Percentiles rank a stretch among this genome's conserved stretches.
These are phyloP conservation scores for Hypoxylon rickii DNA, from an alignment of 495 filamentous ascomycete genomes.

Conservation along the genomic window DNA sequence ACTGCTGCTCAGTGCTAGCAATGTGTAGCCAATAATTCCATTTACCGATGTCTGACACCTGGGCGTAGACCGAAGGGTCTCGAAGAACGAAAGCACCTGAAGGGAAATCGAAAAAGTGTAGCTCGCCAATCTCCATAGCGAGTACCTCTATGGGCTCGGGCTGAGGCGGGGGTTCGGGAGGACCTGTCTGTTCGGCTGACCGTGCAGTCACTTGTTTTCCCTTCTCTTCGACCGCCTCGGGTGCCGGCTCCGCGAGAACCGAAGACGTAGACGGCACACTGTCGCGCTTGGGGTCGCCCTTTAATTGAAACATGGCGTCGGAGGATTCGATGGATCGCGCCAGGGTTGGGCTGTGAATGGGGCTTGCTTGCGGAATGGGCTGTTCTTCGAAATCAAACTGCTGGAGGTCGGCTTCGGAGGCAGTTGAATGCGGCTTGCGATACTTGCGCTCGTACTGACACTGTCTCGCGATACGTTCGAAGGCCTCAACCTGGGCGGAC, in stretches of 20 bases:
- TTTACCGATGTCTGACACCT: constrained; percentile 81
- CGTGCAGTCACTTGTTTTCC: constrained; percentile 5
- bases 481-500: constrained; percentile 72
- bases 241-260: constrained; percentile 13
- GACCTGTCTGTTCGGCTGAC: constrained; percentile 44
- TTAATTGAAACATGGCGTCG: constrained; percentile 50
- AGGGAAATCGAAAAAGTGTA: constrained; percentile 91
- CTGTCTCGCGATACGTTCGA: constrained; percentile 82
- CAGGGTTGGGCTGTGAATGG: constrained; percentile 66
- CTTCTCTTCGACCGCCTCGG: constrained; percentile 17
- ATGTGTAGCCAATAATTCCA: constrained; percentile 99
- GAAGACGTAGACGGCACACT: constrained; percentile 16
- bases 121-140: constrained; percentile 75
- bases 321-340: constrained; percentile 52
- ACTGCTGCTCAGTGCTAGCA: constrained; percentile 72
- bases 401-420: constrained; percentile 77
- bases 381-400: constrained; percentile 83
- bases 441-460: constrained; percentile 98
- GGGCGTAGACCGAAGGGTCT: constrained; percentile 72
- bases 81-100: constrained; percentile 83
- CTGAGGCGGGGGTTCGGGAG: constrained; percentile 55
- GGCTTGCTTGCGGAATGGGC: constrained; percentile 82
- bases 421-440: constrained; percentile 73
- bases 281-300: constrained; percentile 43
- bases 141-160: constrained; percentile 76